These are phyloP conservation scores for Stevia rebaudiana DNA, from an alignment of 140 eudicot genomes.

Conservation along the genomic window DNA sequence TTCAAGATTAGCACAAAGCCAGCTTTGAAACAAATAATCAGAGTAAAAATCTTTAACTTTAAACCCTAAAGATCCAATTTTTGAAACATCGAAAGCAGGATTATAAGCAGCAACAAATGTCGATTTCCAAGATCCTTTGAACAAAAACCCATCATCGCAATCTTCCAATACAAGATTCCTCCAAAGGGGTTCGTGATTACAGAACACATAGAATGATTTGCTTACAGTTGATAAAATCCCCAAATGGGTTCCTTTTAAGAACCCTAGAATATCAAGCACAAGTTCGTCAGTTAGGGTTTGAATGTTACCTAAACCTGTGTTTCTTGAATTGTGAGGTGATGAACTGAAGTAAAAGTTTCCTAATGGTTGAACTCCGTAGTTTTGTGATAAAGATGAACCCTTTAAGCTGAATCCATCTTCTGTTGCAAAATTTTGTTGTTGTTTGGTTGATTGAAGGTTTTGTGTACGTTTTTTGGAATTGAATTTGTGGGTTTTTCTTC, in stretches of 20 bases:
- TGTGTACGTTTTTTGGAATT: constrained; percentile 8
- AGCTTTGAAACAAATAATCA: constrained; percentile 94
- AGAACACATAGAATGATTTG: constrained; percentile 77
- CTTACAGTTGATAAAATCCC: constrained; percentile 73
- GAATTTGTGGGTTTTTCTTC: constrained; percentile 21
- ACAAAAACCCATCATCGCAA: constrained; percentile 54
- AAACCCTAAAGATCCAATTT: constrained; percentile 39
- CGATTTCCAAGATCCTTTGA: constrained; percentile 65
- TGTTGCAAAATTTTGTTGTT: constrained; percentile 23
- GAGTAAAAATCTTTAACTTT: constrained; percentile 74
- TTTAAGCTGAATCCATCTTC: constrained; percentile 71
- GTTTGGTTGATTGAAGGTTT: constrained; percentile 3
- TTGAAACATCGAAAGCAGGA: constrained; percentile 30
- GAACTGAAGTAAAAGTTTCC: constrained; percentile 69
- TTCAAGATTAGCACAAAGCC: constrained; percentile 98
- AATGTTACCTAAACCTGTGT: constrained; percentile 82
- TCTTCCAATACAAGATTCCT: constrained; percentile 81
- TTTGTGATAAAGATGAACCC: constrained; percentile 45
- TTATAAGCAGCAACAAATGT: constrained; percentile 43
- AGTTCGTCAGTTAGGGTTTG: constrained; percentile 82
- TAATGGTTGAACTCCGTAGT: constrained; percentile 75
- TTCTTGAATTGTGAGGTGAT: constrained; percentile 60
- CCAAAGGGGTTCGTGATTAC: constrained; percentile 93
- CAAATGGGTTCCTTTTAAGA: constrained; percentile 59
- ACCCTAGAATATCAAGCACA: constrained; percentile 76